phyloP scores from a whole-genome alignment of 148 eudicot species.

The Salicornia ramosissima region DNA sequence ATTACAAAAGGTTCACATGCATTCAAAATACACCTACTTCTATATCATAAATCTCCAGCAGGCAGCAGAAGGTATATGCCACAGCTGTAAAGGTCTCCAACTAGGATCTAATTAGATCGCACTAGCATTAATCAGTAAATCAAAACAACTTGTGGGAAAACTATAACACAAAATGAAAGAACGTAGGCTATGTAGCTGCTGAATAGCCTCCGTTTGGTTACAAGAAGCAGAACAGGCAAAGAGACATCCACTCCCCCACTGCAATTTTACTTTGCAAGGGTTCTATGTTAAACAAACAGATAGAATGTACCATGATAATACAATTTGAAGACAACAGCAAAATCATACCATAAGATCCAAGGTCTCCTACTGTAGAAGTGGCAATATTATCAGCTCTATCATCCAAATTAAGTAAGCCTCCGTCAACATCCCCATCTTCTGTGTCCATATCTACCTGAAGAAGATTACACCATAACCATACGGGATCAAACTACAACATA shows the following conservation, averaged over 20 bases:
- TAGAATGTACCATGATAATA: background rate
- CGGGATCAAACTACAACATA: slow-evolving; percentile 11
- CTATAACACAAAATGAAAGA: background rate
- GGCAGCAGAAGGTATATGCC: background rate
- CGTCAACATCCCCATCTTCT: slow-evolving; percentile 57
- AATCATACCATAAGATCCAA: slow-evolving; percentile 42
- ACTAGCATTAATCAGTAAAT: background rate
- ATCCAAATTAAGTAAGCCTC: slow-evolving; percentile 31
- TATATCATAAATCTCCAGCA: slow-evolving; percentile 5
- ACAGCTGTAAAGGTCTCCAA: background rate
- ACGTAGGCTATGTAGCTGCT: background rate
- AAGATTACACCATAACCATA: slow-evolving; percentile 13
- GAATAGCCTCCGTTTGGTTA: background rate
- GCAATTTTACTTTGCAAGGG: background rate
- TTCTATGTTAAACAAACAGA: background rate
- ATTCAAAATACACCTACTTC: background rate
- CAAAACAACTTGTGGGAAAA: background rate
- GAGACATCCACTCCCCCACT: background rate
- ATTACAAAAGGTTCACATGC: background rate
- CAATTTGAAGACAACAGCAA: slow-evolving; percentile 1
- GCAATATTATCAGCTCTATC: slow-evolving; percentile 28
- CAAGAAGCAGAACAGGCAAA: background rate
- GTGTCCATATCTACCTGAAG: slow-evolving; percentile 96
- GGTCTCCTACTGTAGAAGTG: slow-evolving; percentile 24
- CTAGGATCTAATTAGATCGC: background rate